Base-by-base conservation (phyloP, 345 rosid genomes). In the Populus euphratica region DNA sequence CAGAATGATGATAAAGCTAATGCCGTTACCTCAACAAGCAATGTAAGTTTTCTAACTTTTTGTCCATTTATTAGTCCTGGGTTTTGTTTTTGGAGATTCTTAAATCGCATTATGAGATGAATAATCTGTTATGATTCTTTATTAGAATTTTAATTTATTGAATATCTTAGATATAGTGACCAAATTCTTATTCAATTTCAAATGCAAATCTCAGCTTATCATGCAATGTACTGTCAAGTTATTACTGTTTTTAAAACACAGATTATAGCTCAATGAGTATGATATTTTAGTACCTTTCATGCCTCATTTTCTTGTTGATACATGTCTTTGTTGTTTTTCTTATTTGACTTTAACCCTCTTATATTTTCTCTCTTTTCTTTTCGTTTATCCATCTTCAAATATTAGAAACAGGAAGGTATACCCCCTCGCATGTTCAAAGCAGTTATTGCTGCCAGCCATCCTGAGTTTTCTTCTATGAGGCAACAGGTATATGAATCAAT, bases 381-480 rank as follows among this genome's bases (percentile, higher is more conserved):
- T 50, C 6, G 18, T 59, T 10, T 31, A n/a, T 50, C 72, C 70
- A 49, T 66, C 41, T 35, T 59, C 70, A 80, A 81, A 80, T 78
- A 72, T 74, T 75, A 91, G 98, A 89, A 87, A 84, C 99, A 94
- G 81, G 94, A 92, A 86, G 99, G 99, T 59, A 87, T 94, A 83
- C 93, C 91, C 31, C 99, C 98, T 81, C 98, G 92, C 14, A 96
- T 92, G 99, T 94, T 96, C 88, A 94, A 96, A 83, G 81, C 94
- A 20, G 91, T 96, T 64, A 90, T 96, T 86, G 97, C 98, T 82
- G 93, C 99, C 64, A 91, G 95, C 82, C 99, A 96, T 77, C 91
- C 91, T 6, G 99, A 94, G 80, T 96, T 96, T 79, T 92, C 98
- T 78, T 82, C 98, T 62, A 86, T 96, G 96, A 91, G 98, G 83